Conservation (phyloP, 306 rosid species). For the Adenanthera pavonina region DNA sequence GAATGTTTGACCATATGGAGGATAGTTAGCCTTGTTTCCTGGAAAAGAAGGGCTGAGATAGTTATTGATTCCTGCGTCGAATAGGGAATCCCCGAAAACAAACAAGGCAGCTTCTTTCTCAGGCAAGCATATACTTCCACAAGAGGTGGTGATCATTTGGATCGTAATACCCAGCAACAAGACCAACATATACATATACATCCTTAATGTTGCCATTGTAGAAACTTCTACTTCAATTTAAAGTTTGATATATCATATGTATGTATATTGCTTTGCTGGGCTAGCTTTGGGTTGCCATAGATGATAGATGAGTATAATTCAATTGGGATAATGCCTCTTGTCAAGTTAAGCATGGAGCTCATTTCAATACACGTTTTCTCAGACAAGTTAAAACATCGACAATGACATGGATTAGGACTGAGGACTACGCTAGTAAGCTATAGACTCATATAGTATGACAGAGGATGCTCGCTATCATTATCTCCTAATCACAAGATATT, state of each 20-base stretch:
- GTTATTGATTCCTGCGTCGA: constrained; percentile 60
- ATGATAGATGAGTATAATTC: not conserved
- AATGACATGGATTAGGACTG: not conserved
- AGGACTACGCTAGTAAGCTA: too few species aligned
- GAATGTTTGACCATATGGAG: constrained; percentile 54
- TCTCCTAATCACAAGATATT: too few species aligned
- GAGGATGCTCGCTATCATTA: too few species aligned
- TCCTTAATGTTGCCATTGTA: not conserved
- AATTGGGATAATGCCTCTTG: not conserved
- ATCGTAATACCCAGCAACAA: not conserved
- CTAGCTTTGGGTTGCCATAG: not conserved
- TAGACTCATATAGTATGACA: too few species aligned
- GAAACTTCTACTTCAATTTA: not conserved
- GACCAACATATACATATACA: not conserved
- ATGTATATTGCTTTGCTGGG: not conserved
- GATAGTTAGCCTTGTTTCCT: constrained; percentile 31
- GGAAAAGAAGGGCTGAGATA: constrained; percentile 44
- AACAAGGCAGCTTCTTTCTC: constrained; percentile 40
- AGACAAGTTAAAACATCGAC: not conserved
- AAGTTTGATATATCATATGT: not conserved
- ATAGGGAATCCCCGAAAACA: constrained; percentile 63
- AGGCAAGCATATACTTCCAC: constrained; percentile 2
- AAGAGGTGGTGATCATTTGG: not conserved
- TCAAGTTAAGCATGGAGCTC: not conserved
- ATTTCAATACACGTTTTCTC: not conserved